phyloP scores from a whole-genome alignment of 257 asterid species.

The Solanum habrochaites region DNA sequence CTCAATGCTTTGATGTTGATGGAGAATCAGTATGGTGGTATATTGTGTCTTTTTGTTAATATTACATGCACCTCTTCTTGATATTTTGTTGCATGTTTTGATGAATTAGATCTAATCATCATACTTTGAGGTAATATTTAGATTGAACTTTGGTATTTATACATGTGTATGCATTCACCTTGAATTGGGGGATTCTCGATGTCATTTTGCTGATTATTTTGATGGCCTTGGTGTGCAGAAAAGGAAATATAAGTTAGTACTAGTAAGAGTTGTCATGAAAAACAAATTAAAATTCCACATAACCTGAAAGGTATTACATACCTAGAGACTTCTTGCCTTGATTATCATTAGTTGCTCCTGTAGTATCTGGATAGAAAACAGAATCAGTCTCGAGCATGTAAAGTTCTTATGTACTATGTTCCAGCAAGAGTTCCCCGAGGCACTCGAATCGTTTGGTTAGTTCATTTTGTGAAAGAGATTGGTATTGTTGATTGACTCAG shows the following conservation, averaged over 20 bases:
- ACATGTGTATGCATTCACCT: neutral
- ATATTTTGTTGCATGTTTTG: neutral
- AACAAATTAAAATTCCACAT: neutral
- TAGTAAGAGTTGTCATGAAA: neutral
- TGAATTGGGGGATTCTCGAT: neutral
- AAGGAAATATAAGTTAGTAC: neutral
- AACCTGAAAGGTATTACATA: neutral
- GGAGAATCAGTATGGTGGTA: neutral
- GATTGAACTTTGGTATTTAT: neutral
- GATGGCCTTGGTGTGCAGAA: neutral
- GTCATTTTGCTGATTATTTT: neutral
- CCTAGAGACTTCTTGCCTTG: neutral
- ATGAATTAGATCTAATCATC: neutral
- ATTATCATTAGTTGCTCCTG: neutral
- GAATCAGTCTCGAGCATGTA: neutral
- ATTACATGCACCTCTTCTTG: neutral
- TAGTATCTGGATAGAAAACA: constrained; percentile 5
- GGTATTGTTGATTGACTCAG: neutral
- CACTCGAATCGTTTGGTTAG: neutral
- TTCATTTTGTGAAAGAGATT: neutral
- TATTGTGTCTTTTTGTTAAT: neutral
- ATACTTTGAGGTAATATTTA: neutral
- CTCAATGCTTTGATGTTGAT: neutral
- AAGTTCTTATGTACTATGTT: neutral
- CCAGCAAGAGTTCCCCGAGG: neutral